A percentile compares a stretch with the other conserved stretches of the same genome.
phyloP scores from a whole-genome alignment of 2,329 filamentous ascomycete species.

The Ceratocystis huliohia region DNA sequence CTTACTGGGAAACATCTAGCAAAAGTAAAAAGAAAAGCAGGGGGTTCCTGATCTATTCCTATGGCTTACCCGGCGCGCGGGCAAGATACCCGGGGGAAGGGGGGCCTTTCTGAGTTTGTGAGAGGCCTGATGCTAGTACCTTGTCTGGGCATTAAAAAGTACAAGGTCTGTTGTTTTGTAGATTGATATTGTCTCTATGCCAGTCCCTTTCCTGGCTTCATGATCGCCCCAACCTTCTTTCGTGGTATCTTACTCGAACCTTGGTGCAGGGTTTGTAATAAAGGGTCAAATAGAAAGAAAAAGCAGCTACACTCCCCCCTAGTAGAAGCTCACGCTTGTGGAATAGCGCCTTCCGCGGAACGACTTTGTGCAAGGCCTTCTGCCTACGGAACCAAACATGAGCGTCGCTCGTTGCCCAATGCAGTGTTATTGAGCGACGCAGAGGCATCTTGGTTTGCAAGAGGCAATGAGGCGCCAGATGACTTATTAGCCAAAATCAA shows the following conservation, averaged over 20 bases:
- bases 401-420: neutral
- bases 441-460: neutral
- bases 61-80: neutral
- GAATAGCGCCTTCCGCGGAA: neutral
- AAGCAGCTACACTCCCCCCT: neutral
- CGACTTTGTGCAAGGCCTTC: neutral
- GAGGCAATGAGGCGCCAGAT: neutral
- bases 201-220: neutral
- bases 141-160: neutral
- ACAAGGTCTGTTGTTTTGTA: neutral
- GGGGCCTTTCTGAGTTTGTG: neutral
- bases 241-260: neutral
- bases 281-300: too few species aligned
- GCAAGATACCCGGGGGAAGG: neutral
- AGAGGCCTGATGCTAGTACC: neutral
- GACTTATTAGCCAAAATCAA: neutral
- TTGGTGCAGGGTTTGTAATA: neutral
- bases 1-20: neutral
- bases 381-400: neutral
- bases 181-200: neutral
- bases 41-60: neutral
- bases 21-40: neutral
- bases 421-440: neutral
- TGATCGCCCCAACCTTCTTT: conserved; percentile 5
- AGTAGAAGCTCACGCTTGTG: neutral